Conservation (phyloP, 2,329 filamentous ascomycete genomes). For the Pseudocercospora fijiensis region DNA sequence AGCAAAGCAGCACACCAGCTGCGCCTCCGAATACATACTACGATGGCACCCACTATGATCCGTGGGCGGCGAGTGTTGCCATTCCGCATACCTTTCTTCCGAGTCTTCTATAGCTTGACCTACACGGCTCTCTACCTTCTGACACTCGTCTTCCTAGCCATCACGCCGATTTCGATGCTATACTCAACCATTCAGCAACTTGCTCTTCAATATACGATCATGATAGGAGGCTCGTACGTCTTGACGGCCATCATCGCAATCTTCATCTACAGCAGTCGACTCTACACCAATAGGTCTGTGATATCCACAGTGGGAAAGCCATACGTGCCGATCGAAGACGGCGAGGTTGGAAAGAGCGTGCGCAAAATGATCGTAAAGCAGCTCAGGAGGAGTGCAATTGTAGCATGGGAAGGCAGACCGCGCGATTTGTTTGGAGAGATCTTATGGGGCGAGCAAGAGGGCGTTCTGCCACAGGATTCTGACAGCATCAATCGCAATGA, state of each 20-base stretch:
- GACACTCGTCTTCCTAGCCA: conserved; percentile 69
- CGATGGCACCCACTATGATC: conserved; percentile 20
- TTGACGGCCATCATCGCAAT: conserved; percentile 67
- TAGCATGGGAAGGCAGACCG: conserved; percentile 76
- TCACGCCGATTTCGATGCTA: conserved; percentile 76
- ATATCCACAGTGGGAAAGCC: conserved; percentile 80
- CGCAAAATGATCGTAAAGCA: conserved; percentile 71
- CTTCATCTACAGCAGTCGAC: conserved; percentile 77
- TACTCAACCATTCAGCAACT: conserved; percentile 67
- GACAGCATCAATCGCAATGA: conserved; percentile 23
- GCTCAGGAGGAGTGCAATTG: conserved; percentile 72
- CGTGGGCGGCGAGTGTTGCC: conserved; percentile 30
- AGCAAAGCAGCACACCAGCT: conserved; percentile 18
- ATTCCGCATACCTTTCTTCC: conserved; percentile 62
- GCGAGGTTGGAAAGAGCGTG: conserved; percentile 74
- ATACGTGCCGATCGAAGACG: conserved; percentile 82
- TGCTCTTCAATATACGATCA: conserved; percentile 77
- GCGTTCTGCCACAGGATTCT: conserved; percentile 28
- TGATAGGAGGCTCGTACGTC: conserved; percentile 73
- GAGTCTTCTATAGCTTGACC: conserved; percentile 72
- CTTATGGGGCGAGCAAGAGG: conserved; percentile 31
- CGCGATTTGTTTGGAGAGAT: conserved; percentile 52
- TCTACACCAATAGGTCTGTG: conserved; percentile 80
- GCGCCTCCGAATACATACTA: conserved; percentile 12
- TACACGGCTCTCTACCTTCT: conserved; percentile 76